Evolutionary conservation across 2,329 filamentous ascomycete genomes (phyloP), one percentile per base, ranked within the genome.

Genomic region (Fusarium veterinarium): DNA sequence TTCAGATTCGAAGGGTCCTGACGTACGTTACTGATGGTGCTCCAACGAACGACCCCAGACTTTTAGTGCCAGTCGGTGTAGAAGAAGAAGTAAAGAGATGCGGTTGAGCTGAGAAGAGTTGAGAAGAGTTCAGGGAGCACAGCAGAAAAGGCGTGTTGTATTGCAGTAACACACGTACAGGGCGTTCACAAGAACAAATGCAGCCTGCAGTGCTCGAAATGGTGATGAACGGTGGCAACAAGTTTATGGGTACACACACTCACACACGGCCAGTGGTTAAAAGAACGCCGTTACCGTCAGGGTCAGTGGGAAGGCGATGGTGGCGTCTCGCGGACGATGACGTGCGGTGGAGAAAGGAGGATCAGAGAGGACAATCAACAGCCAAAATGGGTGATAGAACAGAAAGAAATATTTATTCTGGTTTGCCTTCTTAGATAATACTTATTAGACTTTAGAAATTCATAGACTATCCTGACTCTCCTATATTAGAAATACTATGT

Each of bases 251-350:
- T 55, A 41, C 31, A 41, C 46, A 19, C 46, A 49, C 45, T n/a
- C 38, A 19, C 46, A 33, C 41, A 42, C 23, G 8, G 35, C 35
- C 37, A 62, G 31, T 31, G 45, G 40, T 38, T 42, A 19, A 51
- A 44, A 71, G 58, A 60, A 51, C 51, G 67, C 70, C 70, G 69
- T 73, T 67, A 67, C 69, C 41, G 63, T 68, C 46, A 35, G 65
- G 46, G 41, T 69, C 58, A 46, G 66, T 67, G 60, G 69, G 66
- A 70, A 70, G 66, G 72, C 61, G 72, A 70, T 55, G 60, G 73
- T 75, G 73, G 73, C 72, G 73, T 75, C 72, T 71, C 64, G 66
- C 59, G 31, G 72, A 37, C 72, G 67, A 75, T 75, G 72, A 75
- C 72, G 72, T 74, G 64, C 61, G 41, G 69, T 74, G 72, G 72